Percentiles rank a stretch among this genome's conserved stretches.
Conservation (phyloP, 2,329 filamentous ascomycete genomes). For the Clonostachys chloroleuca region DNA sequence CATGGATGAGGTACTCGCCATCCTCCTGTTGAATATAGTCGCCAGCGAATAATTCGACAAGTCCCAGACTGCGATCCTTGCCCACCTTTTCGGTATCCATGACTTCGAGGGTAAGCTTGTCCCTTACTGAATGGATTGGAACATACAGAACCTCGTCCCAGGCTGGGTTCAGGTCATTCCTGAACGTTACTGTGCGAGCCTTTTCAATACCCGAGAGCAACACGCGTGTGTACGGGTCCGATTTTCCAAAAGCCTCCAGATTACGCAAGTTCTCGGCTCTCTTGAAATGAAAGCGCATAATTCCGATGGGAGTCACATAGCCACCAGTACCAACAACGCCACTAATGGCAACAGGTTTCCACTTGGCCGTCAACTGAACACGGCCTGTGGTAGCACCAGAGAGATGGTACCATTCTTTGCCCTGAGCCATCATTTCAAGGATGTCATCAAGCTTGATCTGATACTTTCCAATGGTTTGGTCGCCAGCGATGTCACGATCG, state of each 20-base stretch:
- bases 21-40: conserved; percentile 79
- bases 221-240: conserved; percentile 88
- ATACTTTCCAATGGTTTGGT: conserved; percentile 85
- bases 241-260: conserved; percentile 92
- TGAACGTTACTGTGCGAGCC: conserved; percentile 88
- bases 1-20: conserved; percentile 77
- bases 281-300: conserved; percentile 91
- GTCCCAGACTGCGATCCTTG: conserved; percentile 83
- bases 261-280: conserved; percentile 81
- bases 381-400: conserved; percentile 76
- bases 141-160: conserved; percentile 97
- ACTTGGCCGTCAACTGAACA: conserved; percentile 86
- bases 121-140: conserved; percentile 78
- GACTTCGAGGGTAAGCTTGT: conserved; percentile 84
- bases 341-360: conserved; percentile 89
- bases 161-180: conserved; percentile 91
- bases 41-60: conserved; percentile 69
- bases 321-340: conserved; percentile 79
- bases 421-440: conserved; percentile 84
- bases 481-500: conserved; percentile 77
- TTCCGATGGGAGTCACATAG: conserved; percentile 89
- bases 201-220: conserved; percentile 87
- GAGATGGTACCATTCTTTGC: conserved; percentile 94
- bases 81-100: conserved; percentile 95
- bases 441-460: conserved; percentile 95